Base-by-base conservation (phyloP, 805 yeast genomes). In the Pichia eremophila region DNA sequence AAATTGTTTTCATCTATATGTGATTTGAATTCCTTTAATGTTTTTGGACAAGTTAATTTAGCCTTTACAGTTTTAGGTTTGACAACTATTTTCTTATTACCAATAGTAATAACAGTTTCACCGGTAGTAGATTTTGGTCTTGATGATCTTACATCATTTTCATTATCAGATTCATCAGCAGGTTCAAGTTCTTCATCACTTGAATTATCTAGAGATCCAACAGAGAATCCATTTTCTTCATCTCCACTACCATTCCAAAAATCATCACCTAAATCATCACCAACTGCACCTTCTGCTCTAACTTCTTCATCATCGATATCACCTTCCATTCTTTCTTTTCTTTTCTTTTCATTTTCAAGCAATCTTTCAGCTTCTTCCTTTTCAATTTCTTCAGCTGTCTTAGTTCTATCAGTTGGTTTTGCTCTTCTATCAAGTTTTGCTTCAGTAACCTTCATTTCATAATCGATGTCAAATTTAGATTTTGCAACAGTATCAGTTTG, bases 321-420 rank as follows among this genome's bases (percentile, higher is more conserved):
- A 41, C 89, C 91, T 54, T 77, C 78, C 95, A 85, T 85, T 71
- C 95, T 77, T 55, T 74, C 76, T 52, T 73, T 55, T 67, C 95
- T 74, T 47, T 76, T 89, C 43, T 74, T 77, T 62, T 87, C 90
- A 54, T 85, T 65, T 55, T 74, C 71, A 54, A 77, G 76, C 69
- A 72, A 68, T 55, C 73, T 77, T n/a, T 78, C 83, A 18, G 71
- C 73, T 54, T 75, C 75, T 58, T 84, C 91, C 38, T 71, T 67
- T 42, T 67, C 69, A 12, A 83, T 46, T 62, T 85, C 93, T 62
- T 85, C 89, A 3, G 75, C 81, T 1, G 93, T 84, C 61, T 84
- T 83, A 2, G 91, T 83, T 66, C 90, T 74, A 47, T 84, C 91
- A 22, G 90, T 80, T 32, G 93, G 93, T 2, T 75, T 89, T 11